These are phyloP conservation scores for Acacia melanoxylon DNA, from an alignment of 306 rosid genomes.

Conservation along the genomic window DNA sequence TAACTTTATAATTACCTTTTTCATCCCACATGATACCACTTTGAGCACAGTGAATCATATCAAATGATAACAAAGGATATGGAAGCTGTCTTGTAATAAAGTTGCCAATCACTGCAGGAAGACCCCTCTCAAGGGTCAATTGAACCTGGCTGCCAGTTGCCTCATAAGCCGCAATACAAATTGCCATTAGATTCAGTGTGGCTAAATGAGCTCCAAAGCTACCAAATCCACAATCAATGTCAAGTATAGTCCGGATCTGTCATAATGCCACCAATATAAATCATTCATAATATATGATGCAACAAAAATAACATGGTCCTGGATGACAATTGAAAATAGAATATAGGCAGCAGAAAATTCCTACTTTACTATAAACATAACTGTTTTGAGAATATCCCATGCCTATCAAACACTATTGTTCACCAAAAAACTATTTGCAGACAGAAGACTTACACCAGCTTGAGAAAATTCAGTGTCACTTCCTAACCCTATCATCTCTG, in stretches of 20 bases:
- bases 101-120: constrained; percentile 92
- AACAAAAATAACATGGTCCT: constrained; percentile 12
- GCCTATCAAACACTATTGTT: constrained; percentile 24
- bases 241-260: constrained; percentile 82
- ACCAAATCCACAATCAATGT: constrained; percentile 96
- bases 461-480: constrained; percentile 77
- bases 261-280: constrained; percentile 22
- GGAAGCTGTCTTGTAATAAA: constrained; percentile 85
- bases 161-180: constrained; percentile 92
- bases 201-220: constrained; percentile 95
- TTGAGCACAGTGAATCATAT: constrained; percentile 97
- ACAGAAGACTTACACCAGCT: constrained; percentile 73
- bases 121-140: constrained; percentile 97
- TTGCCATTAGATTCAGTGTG: constrained; percentile 78
- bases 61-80: constrained; percentile 86
- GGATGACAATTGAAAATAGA: constrained; percentile 1
- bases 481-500: constrained; percentile 91
- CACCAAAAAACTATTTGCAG: constrained; percentile 10
- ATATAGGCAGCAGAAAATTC: neutral
- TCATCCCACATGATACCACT: constrained; percentile 87
- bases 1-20: constrained; percentile 53
- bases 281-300: constrained; percentile 18
- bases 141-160: constrained; percentile 99
- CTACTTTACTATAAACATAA: neutral
- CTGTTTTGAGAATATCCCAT: constrained; percentile 12